phyloP scores from a whole-genome alignment of 257 asterid species.

The Rubia yunnanensis region DNA sequence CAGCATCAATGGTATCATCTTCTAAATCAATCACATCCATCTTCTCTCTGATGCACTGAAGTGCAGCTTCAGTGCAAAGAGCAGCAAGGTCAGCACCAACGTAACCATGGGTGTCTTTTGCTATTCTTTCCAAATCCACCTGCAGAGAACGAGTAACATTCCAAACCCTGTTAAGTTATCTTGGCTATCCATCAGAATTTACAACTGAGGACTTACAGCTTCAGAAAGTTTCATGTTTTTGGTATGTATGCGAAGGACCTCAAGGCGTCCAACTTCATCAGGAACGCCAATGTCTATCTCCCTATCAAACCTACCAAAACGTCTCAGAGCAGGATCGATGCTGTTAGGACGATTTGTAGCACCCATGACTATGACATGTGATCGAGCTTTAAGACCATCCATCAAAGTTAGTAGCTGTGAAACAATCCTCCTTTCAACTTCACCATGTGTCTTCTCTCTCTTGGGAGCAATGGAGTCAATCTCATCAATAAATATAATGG shows the following conservation, averaged over 20 bases:
- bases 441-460: conserved; percentile 57
- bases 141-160: conserved; percentile 9
- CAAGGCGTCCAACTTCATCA: conserved; percentile 57
- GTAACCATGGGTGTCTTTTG: conserved; percentile 47
- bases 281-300: conserved; percentile 63
- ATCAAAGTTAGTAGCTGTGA: conserved; percentile 48
- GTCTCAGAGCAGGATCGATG: conserved; percentile 53
- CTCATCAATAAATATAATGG: conserved; percentile 49
- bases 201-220: conserved; percentile 27
- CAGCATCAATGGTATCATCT: conserved; percentile 54
- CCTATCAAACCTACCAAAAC: conserved; percentile 61
- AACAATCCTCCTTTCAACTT: conserved; percentile 57
- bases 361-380: conserved; percentile 53
- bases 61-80: conserved; percentile 59
- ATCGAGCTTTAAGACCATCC: conserved; percentile 52
- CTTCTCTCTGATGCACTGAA: conserved; percentile 53
- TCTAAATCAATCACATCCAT: conserved; percentile 60
- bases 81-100: conserved; percentile 62
- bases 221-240: conserved; percentile 57
- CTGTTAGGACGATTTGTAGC: conserved; percentile 57
- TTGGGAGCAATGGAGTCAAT: conserved; percentile 61
- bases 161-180: neutral
- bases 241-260: conserved; percentile 56
- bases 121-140: conserved; percentile 47
- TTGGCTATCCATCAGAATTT: neutral